Evolutionary conservation across 2,329 filamentous ascomycete genomes (phyloP).

Genomic region (Botrytis galanthina): DNA sequence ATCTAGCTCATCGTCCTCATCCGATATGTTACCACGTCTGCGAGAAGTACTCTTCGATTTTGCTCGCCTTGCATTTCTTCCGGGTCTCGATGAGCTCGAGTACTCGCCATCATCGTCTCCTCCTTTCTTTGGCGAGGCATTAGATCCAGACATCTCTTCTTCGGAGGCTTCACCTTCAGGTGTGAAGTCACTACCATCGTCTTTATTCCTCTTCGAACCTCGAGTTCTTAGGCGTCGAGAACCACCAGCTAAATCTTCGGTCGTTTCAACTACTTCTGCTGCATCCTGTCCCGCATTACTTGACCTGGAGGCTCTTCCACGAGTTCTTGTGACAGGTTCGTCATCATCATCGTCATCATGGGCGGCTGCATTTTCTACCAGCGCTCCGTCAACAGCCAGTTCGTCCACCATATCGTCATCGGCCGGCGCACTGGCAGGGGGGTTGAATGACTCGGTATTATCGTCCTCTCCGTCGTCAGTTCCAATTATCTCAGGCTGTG

Average conservation of each 20-base stretch:
- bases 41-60: conserved; percentile 48
- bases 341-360: conserved; percentile 37
- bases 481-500: conserved; percentile 13
- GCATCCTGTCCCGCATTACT: conserved; percentile 37
- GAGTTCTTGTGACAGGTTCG: conserved; percentile 41
- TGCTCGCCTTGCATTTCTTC: conserved; percentile 43
- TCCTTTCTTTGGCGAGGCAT: conserved; percentile 40
- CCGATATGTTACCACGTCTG: conserved; percentile 49
- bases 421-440: conserved; percentile 19
- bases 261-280: conserved; percentile 54
- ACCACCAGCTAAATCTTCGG: conserved; percentile 33
- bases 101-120: conserved; percentile 48
- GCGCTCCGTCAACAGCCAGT: conserved; percentile 22
- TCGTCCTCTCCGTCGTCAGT: conserved; percentile 21
- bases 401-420: conserved; percentile 28
- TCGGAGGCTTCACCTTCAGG: conserved; percentile 48
- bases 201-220: conserved; percentile 32
- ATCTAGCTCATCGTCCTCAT: conserved; percentile 57
- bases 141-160: conserved; percentile 46
- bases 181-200: conserved; percentile 39
- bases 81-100: conserved; percentile 50
- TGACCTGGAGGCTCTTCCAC: conserved; percentile 40
- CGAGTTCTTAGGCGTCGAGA: conserved; percentile 36
- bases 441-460: conserved; percentile 11
- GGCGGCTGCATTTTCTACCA: conserved; percentile 15